These are phyloP conservation scores for Serendipita sp. DNA, from an alignment of 1,284 basidiomycete species.

Conservation along the genomic window DNA sequence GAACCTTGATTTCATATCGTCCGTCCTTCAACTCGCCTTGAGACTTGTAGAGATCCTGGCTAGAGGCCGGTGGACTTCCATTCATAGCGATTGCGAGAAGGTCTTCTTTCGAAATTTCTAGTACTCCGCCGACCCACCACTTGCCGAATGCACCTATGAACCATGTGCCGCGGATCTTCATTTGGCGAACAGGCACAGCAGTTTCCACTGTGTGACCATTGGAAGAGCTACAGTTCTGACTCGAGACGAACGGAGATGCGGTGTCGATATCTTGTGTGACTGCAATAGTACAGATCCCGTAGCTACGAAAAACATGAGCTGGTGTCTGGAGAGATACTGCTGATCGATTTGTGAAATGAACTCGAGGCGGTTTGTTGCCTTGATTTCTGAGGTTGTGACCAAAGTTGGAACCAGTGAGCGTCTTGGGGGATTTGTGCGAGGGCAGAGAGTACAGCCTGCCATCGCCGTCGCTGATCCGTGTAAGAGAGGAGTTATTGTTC, in stretches of 20 bases:
- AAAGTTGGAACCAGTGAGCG: neutral
- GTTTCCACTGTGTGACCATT: conserved; percentile 17
- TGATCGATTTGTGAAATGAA: conserved; percentile 84
- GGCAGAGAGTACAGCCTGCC: neutral
- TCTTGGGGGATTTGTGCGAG: conserved; percentile 1
- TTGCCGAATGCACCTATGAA: conserved; percentile 77
- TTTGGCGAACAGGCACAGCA: conserved; percentile 24
- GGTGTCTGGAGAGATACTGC: conserved; percentile 86
- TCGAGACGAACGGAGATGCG: conserved; percentile 32
- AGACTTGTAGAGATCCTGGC: conserved; percentile 6
- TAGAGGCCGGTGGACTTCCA: conserved; percentile 12
- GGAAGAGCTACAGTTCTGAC: conserved; percentile 24
- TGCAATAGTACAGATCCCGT: conserved; percentile 76
- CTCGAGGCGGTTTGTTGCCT: conserved; percentile 29
- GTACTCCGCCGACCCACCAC: conserved; percentile 69
- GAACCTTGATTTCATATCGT: conserved; percentile 38
- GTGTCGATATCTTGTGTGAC: conserved; percentile 25
- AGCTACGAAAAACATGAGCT: conserved; percentile 74
- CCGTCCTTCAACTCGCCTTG: neutral
- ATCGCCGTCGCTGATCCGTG: conserved; percentile 18
- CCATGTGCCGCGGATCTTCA: conserved; percentile 60
- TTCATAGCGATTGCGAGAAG: conserved; percentile 14
- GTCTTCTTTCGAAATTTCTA: conserved; percentile 30
- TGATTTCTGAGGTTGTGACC: conserved; percentile 4
- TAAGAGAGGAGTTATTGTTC: conserved; percentile 16